A percentile compares a stretch with the other conserved stretches of the same genome.
Conservation (phyloP, 768 basidiomycete genomes). For the Rhizopogon rudus region DNA sequence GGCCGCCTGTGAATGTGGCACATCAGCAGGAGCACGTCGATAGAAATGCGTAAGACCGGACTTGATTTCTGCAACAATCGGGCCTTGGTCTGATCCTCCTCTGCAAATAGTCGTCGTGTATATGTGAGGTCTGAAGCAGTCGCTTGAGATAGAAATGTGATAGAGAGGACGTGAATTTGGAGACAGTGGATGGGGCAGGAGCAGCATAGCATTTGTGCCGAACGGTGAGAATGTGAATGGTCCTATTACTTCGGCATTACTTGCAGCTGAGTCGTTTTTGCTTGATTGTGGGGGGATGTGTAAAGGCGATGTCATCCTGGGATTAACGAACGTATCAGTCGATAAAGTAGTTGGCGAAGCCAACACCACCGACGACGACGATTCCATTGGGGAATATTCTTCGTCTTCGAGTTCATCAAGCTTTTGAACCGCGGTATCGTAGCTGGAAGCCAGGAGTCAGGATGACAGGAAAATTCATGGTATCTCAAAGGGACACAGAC, state of each 20-base stretch:
- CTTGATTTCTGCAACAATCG: neutral
- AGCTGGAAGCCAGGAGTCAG: neutral
- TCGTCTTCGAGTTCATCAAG: neutral
- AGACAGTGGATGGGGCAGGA: constrained; percentile 3
- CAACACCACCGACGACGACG: neutral
- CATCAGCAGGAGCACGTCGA: neutral
- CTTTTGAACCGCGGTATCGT: neutral
- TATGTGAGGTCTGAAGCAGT: constrained; percentile 1
- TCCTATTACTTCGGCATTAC: neutral
- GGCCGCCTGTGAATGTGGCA: neutral
- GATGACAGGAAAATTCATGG: neutral
- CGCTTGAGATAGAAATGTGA: constrained; percentile 4
- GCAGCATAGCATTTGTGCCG: constrained; percentile 7
- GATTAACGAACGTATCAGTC: neutral
- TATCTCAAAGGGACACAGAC: neutral
- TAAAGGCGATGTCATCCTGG: neutral
- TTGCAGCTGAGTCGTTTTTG: too few relatives aligned
- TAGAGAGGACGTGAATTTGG: constrained; percentile 5
- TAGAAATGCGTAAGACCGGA: neutral
- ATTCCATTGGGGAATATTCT: neutral
- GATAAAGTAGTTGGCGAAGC: neutral
- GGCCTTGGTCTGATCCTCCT: neutral
- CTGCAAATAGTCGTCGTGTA: neutral
- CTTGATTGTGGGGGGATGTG: neutral
- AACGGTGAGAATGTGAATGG: constrained; percentile 7